These are phyloP conservation scores for Phytopythium helicoides DNA, from an alignment of 352 stramenopile species.

Conservation along the genomic window DNA sequence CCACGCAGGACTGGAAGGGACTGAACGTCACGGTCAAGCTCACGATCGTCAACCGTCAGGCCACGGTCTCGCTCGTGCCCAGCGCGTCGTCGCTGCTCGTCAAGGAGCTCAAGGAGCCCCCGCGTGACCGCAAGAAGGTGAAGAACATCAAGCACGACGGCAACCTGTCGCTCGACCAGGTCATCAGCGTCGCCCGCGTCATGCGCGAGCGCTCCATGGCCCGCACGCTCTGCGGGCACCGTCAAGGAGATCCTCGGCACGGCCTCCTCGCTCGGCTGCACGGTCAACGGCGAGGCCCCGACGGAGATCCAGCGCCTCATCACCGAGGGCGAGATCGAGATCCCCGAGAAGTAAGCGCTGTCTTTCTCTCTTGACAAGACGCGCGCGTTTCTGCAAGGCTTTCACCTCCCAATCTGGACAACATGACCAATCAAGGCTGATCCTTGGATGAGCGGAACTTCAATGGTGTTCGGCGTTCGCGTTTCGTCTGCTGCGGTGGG, in stretches of 20 bases:
- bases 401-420: constrained; percentile 6
- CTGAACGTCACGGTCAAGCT: constrained; percentile 99
- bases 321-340: constrained; percentile 96
- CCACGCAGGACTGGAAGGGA: constrained; percentile 99
- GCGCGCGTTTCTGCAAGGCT: neutral
- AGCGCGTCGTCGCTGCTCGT: constrained; percentile 98
- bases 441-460: constrained; percentile 28
- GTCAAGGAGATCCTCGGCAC: constrained; percentile 99
- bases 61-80: constrained; percentile 97
- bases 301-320: constrained; percentile 97
- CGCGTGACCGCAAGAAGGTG: constrained; percentile 98
- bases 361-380: constrained; percentile 1
- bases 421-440: constrained; percentile 27
- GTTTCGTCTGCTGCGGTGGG: constrained; percentile 6
- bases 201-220: constrained; percentile 99
- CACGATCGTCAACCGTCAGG: constrained; percentile 99
- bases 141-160: constrained; percentile 99
- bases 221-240: constrained; percentile 93
- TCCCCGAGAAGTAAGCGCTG: constrained; percentile 93
- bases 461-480: constrained; percentile 4
- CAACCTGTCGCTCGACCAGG: constrained; percentile 99
- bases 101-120: constrained; percentile 99
- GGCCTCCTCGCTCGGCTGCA: constrained; percentile 98
- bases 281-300: constrained; percentile 97
- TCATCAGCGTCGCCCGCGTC: constrained; percentile 97